Percentiles rank a stretch among this genome's conserved stretches.
phyloP scores from a whole-genome alignment of 2,329 filamentous ascomycete genomes.

The Orbilia javanica region DNA sequence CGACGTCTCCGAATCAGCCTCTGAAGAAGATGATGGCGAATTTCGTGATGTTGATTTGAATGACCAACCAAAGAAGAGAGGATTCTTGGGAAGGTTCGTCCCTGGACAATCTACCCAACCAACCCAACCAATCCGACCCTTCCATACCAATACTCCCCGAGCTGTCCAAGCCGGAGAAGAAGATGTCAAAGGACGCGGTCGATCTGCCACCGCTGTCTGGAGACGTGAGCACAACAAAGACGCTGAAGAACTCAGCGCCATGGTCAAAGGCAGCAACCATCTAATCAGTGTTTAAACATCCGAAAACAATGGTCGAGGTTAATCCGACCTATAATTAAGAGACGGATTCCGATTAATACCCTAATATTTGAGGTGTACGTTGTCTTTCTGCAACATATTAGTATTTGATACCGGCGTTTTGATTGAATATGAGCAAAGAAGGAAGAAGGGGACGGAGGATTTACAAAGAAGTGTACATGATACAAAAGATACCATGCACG shows the following conservation, averaged over 20 bases:
- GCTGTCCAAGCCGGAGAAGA: constrained; percentile 13
- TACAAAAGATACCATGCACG: constrained; percentile 13
- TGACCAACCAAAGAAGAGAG: constrained; percentile 83
- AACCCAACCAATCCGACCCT: not conserved
- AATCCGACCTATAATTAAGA: constrained; percentile 1
- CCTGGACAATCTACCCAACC: constrained; percentile 12
- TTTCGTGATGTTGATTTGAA: constrained; percentile 92
- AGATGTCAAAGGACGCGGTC: constrained; percentile 29
- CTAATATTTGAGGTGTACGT: constrained; percentile 15
- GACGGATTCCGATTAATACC: constrained; percentile 15
- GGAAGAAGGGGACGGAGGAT: constrained; percentile 1
- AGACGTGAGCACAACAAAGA: constrained; percentile 53
- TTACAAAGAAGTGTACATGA: constrained; percentile 10
- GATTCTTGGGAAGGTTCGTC: constrained; percentile 84
- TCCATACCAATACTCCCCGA: not conserved
- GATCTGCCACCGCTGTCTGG: constrained; percentile 49
- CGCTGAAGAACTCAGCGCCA: constrained; percentile 54
- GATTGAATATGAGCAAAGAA: constrained; percentile 3
- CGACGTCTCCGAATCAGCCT: constrained; percentile 69
- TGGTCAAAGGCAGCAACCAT: constrained; percentile 56
- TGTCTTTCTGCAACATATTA: not conserved
- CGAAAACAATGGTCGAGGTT: not conserved
- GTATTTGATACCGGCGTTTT: constrained; percentile 14
- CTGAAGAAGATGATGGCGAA: constrained; percentile 72
- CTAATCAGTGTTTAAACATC: constrained; percentile 43